A percentile compares a stretch with the other conserved stretches of the same genome.
Conservation (phyloP, 179 eudicot genomes). For the Sideroxylon spinosum region DNA sequence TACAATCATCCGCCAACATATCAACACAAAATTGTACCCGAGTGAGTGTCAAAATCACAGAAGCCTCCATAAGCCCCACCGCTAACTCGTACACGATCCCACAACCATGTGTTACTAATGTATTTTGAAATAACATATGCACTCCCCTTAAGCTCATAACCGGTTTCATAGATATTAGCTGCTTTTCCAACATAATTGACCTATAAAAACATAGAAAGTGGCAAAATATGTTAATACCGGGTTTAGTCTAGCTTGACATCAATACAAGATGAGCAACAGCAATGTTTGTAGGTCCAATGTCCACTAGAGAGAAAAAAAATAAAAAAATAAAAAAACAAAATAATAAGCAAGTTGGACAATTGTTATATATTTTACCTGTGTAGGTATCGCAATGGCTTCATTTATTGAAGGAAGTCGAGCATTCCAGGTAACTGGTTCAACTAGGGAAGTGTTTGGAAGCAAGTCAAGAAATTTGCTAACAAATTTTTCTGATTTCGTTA, state of each 20-base stretch:
- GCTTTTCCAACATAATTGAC: slow-evolving; percentile 99
- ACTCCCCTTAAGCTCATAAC: slow-evolving; percentile 85
- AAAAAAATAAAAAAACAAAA: no score
- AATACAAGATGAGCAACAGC: background rate
- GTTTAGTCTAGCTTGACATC: background rate
- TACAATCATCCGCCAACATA: background rate
- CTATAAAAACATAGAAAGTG: slow-evolving; percentile 32
- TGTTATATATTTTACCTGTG: slow-evolving; percentile 58
- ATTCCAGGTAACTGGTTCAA: slow-evolving; percentile 54
- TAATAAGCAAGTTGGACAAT: background rate
- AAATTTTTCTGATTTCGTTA: slow-evolving; percentile 54
- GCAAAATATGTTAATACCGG: background rate
- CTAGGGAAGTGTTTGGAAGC: slow-evolving; percentile 55
- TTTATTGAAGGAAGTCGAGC: slow-evolving; percentile 57
- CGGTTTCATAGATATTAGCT: slow-evolving; percentile 73
- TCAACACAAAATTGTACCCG: slow-evolving; percentile 43
- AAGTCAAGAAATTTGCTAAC: slow-evolving; percentile 71
- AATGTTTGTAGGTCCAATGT: background rate
- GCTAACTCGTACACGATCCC: slow-evolving; percentile 99
- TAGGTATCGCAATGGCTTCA: slow-evolving; percentile 93
- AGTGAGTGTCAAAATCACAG: slow-evolving; percentile 90
- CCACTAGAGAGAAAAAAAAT: background rate
- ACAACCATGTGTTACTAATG: slow-evolving; percentile 90
- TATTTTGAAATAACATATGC: slow-evolving; percentile 88
- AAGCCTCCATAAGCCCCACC: slow-evolving; percentile 99